These are phyloP conservation scores for Coleophoma eucalyptorum DNA, from an alignment of 2,329 filamentous ascomycete genomes.

Conservation along the genomic window DNA sequence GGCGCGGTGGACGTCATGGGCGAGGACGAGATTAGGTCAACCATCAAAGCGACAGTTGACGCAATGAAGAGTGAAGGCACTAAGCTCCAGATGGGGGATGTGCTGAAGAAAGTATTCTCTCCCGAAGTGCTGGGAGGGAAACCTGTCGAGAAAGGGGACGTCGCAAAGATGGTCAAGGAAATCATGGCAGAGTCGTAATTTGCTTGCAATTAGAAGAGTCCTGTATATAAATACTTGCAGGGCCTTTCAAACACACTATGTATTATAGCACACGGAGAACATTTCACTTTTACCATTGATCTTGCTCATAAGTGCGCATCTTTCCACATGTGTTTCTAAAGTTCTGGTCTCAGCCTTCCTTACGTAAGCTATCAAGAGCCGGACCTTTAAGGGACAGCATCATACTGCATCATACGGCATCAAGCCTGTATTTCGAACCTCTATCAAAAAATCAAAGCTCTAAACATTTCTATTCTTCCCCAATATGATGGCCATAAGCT, in stretches of 20 bases:
- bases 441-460: background rate
- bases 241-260: too few species aligned
- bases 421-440: background rate
- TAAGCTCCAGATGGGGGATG: constrained; percentile 51
- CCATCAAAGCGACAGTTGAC: constrained; percentile 49
- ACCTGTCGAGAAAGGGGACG: constrained; percentile 57
- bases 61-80: constrained; percentile 43
- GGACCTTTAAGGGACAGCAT: background rate
- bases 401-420: background rate
- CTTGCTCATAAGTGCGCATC: too few species aligned
- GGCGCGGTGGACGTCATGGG: constrained; percentile 51
- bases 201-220: too few species aligned
- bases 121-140: constrained; percentile 56
- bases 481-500: background rate
- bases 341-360: too few species aligned
- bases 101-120: constrained; percentile 58
- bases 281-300: too few species aligned
- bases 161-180: constrained; percentile 60
- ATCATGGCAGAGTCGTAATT: constrained; percentile 17
- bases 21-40: constrained; percentile 51
- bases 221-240: too few species aligned
- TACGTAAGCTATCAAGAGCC: background rate
- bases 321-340: too few species aligned
- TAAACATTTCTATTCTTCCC: background rate
- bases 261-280: too few species aligned